Percentiles rank a stretch among this genome's conserved stretches.
These are phyloP conservation scores for Leishmania lainsoni DNA, from an alignment of 208 protist species.

Conservation along the genomic window DNA sequence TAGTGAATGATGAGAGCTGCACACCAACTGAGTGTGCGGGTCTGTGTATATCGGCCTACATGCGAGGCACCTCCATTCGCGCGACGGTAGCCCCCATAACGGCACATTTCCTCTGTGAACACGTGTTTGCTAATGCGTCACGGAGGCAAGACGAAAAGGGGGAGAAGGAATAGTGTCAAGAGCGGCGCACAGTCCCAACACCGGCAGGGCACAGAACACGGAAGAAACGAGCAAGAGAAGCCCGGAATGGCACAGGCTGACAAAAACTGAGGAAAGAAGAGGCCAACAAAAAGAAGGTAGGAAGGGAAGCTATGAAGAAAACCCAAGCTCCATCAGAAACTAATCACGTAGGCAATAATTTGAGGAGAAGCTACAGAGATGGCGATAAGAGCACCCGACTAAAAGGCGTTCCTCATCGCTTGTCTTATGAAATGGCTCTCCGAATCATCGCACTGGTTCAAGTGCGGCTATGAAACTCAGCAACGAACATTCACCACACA, in stretches of 20 bases:
- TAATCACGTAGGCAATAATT: neutral
- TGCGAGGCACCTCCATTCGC: neutral
- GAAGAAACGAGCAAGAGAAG: neutral
- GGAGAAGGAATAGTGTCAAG: neutral
- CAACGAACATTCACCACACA: neutral
- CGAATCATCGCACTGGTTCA: neutral
- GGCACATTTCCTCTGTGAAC: neutral
- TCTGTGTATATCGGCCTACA: neutral
- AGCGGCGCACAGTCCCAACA: neutral
- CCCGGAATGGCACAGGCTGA: neutral
- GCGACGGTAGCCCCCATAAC: neutral
- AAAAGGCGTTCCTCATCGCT: neutral
- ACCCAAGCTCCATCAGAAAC: neutral
- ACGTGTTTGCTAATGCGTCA: neutral
- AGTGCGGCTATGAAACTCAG: neutral
- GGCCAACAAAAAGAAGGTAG: neutral
- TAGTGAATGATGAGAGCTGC: neutral
- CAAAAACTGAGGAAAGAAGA: neutral
- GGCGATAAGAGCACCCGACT: neutral
- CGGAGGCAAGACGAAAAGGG: neutral
- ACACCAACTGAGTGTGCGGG: neutral
- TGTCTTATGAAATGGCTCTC: neutral
- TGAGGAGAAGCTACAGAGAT: neutral
- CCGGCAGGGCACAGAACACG: neutral
- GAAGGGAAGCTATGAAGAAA: neutral